Evolutionary conservation across 371 early-diverging fungal genomes (phyloP).

Genomic region (Saksenaea oblongispora): DNA sequence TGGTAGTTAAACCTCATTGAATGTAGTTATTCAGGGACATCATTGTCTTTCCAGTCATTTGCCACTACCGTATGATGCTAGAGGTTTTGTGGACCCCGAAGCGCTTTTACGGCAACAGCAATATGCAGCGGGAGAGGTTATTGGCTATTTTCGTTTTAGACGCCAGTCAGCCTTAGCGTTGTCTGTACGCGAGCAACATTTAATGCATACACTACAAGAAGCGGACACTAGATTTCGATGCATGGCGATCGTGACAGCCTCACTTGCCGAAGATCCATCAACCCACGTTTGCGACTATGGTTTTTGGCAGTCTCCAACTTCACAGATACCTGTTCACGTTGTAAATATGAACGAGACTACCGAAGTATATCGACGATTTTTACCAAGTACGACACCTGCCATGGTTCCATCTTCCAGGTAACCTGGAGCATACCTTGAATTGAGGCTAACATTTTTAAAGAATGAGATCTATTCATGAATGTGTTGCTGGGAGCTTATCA

Average conservation of each 20-base stretch:
- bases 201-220: constrained; percentile 2
- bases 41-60: constrained; percentile 5
- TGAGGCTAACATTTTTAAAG: not conserved
- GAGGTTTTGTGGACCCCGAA: constrained; percentile 2
- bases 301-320: constrained; percentile 10
- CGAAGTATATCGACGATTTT: constrained; percentile 18
- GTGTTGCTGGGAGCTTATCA: not conserved
- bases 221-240: constrained; percentile 5
- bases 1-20: not conserved
- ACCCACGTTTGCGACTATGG: constrained; percentile 17
- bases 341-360: constrained; percentile 21
- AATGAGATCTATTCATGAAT: not conserved
- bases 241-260: constrained; percentile 16
- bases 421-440: not conserved
- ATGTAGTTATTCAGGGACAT: constrained; percentile 14
- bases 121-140: not conserved
- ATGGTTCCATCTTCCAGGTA: constrained; percentile 1
- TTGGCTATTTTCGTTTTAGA: constrained; percentile 25
- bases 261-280: constrained; percentile 9
- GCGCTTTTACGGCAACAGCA: constrained; percentile 1
- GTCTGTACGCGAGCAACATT: constrained; percentile 13
- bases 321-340: constrained; percentile 11
- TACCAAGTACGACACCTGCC: constrained; percentile 4
- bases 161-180: constrained; percentile 14
- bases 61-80: constrained; percentile 7